Evolutionary conservation across 805 yeast species (phyloP).

Genomic region (Isabelozyma pseudorhagii): DNA sequence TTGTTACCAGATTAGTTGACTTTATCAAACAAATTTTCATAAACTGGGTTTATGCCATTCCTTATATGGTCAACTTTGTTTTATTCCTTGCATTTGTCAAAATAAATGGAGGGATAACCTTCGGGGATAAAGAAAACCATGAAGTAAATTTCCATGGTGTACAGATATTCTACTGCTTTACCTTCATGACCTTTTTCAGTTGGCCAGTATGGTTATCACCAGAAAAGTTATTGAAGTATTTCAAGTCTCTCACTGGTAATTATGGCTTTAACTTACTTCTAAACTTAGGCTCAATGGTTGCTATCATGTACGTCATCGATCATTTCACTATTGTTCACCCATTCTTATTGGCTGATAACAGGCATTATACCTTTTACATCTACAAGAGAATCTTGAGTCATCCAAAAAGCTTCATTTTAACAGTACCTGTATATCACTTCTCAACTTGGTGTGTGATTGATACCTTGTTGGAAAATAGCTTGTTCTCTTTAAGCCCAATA

Average conservation of each 20-base stretch:
- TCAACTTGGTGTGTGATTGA: constrained; percentile 31
- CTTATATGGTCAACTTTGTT: constrained; percentile 51
- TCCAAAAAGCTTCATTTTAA: constrained; percentile 42
- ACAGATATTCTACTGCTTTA: constrained; percentile 75
- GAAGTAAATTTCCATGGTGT: constrained; percentile 65
- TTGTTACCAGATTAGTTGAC: constrained; percentile 4
- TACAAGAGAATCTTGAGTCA: constrained; percentile 63
- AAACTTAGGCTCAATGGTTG: constrained; percentile 12
- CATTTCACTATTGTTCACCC: constrained; percentile 80
- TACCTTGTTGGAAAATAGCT: constrained; percentile 8
- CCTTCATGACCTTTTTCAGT: constrained; percentile 63
- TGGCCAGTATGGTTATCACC: constrained; percentile 69
- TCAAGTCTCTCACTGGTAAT: constrained; percentile 14
- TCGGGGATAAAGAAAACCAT: constrained; percentile 92
- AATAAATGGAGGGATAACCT: constrained; percentile 77
- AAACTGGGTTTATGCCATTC: constrained; percentile 32
- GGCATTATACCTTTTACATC: constrained; percentile 89
- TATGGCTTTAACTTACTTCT: constrained; percentile 12
- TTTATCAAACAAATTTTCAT: constrained; percentile 11
- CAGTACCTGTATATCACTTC: constrained; percentile 73
- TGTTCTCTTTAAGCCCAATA: constrained; percentile 19
- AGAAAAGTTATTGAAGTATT: constrained; percentile 38
- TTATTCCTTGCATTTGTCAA: constrained; percentile 57
- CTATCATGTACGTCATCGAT: constrained; percentile 47
- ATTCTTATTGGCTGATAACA: constrained; percentile 86